Evolutionary conservation across 2,329 filamentous ascomycete species (phyloP), one percentile per base, ranked within the genome.

Genomic region (Pseudogymnoascus pannorum): DNA sequence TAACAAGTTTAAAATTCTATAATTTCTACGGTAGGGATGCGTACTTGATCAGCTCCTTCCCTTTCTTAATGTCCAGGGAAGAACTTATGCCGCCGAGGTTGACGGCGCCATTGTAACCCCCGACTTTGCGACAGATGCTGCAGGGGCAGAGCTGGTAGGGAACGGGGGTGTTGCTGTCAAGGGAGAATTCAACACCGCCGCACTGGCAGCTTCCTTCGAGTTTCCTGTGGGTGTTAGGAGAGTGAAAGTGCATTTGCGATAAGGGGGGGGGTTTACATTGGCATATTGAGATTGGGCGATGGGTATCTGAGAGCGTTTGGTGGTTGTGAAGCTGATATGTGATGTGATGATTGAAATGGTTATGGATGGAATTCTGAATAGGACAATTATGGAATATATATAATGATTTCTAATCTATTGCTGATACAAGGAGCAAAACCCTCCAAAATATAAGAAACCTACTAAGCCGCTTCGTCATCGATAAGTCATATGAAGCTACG

Each of bases 201-300:
- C 77, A 79, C 66, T 79, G 78, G 70, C 77, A 80, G 67, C 76
- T 78, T 66, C 78, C 78, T 63, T 78, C 69, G 6, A 79, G 75
- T 66, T 74, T 74, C 73, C 77, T 79, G 36, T 20, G 18, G 57
- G 8, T 51, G 24, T 51, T 51, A 51, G 44, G 22, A 44, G 9
- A 14, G 9, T 6, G 40, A 24, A 2, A 22, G 12, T 8, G 4
- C 2, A 14, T n/a, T 16, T n/a, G 12, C 26, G 12, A 26, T 42
- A 42, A 4, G 16, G 16, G 38, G 42, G 24, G 26, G 48, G 8
- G 26, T 29, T 31, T 9, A 54, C 48, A 54, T 54, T 7, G 48
- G 48, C 48, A 54, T 54, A 12, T 54, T 54, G 48, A 31, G 48
- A 12, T 40, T 40, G 36, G n/a, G n/a, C n/a, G 44, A n/a, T 5